phyloP scores from a whole-genome alignment of 129 eudicot species.

The Chrysanthemum seticuspe region DNA sequence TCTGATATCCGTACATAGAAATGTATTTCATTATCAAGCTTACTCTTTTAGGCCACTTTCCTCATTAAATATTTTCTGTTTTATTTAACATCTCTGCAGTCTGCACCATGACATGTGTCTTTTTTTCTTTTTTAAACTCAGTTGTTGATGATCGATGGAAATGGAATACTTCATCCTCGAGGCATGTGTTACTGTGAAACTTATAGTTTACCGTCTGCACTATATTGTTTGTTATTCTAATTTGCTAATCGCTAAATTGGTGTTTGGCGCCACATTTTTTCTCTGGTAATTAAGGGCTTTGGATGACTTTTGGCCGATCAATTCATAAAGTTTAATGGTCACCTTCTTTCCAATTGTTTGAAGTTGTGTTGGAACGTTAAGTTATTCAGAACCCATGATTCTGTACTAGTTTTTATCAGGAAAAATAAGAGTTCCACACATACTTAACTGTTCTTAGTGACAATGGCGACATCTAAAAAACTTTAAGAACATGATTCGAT shows the following conservation, averaged over 20 bases:
- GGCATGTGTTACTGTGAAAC: slow-evolving; percentile 53
- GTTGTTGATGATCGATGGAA: slow-evolving; percentile 97
- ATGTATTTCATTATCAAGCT: slow-evolving; percentile 14
- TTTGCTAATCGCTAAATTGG: slow-evolving; percentile 9
- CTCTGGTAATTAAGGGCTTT: background rate
- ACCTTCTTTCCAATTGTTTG: background rate
- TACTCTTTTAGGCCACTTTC: slow-evolving; percentile 6
- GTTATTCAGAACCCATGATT: background rate
- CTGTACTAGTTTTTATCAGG: no score
- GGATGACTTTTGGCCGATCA: slow-evolving; percentile 13
- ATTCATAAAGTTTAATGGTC: background rate
- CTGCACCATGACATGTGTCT: slow-evolving; percentile 12
- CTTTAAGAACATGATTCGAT: no score
- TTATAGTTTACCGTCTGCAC: slow-evolving; percentile 12
- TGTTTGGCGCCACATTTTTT: slow-evolving; percentile 1
- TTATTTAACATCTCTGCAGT: background rate
- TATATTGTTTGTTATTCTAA: background rate
- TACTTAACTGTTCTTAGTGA: no score
- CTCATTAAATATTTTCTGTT: slow-evolving; percentile 3
- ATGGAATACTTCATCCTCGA: slow-evolving; percentile 98
- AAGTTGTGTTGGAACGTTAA: background rate
- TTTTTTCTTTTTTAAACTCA: slow-evolving; percentile 24
- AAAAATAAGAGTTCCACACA: no score
- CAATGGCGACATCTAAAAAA: no score
- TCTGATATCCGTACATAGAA: slow-evolving; percentile 6